A percentile compares a stretch with the other conserved stretches of the same genome.
Evolutionary conservation across 2,329 filamentous ascomycete species (phyloP).

Genomic region (Talaromyces funiculosus): DNA sequence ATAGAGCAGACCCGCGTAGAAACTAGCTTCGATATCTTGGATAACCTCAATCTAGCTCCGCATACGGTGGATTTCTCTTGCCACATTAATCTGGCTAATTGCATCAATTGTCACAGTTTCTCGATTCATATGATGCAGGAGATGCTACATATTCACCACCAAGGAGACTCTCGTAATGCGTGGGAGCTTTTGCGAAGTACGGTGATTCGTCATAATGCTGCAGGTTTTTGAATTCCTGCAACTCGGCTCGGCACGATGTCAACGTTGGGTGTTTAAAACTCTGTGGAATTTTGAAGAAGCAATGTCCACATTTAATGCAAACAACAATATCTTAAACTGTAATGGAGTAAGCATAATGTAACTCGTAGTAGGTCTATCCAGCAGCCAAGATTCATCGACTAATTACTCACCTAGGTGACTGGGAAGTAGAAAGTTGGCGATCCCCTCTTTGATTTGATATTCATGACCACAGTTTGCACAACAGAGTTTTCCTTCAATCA

Average conservation of each 20-base stretch:
- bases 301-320: background rate
- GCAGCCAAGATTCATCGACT: background rate
- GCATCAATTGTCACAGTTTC: background rate
- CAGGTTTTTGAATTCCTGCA: background rate
- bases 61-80: no score
- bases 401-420: conserved; percentile 67
- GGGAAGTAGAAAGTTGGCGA: conserved; percentile 91
- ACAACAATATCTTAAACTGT: background rate
- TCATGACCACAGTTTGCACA: conserved; percentile 90
- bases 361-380: background rate
- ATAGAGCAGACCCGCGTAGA: background rate
- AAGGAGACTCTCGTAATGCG: background rate
- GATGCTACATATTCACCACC: background rate
- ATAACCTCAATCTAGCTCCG: background rate
- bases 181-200: background rate
- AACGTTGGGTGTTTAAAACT: background rate
- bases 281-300: background rate
- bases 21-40: background rate
- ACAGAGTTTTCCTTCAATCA: conserved; percentile 80
- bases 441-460: conserved; percentile 91
- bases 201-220: background rate
- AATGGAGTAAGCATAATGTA: background rate
- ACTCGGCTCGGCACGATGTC: background rate
- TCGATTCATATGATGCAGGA: background rate
- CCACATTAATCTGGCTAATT: background rate